Base-by-base conservation (phyloP, 2,329 filamentous ascomycete genomes). In the Ophiocordyceps australis region DNA sequence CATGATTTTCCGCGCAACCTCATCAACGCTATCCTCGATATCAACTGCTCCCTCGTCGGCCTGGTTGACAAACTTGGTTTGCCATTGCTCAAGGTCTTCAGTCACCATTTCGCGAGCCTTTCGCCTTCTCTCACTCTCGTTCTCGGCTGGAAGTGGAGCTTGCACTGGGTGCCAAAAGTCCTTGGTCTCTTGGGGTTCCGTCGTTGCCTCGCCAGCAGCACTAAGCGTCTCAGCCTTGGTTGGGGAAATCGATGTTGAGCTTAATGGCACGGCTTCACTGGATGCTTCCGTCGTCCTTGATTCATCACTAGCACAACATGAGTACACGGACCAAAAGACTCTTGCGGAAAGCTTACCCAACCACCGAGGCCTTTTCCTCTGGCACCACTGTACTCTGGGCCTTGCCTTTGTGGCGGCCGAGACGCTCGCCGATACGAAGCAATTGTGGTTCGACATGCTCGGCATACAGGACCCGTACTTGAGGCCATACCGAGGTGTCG, bases 381-480 rank as follows among this genome's bases (percentile, higher is more conserved):
- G n/a, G 31, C 17, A 34, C 55, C 49, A 15, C 38, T 31, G 23
- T 40, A 20, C 31, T 38, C 34, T 45, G 50, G 5, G 40, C 38
- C 31, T 48, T 48, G 25, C 50, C 52, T 23, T 54, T 73, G 49
- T 83, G 80, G 24, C 77, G 63, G 21, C 83, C 85, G 9, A 98
- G 65, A 23, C 85, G 74, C 54, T 94, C 78, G 9, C 81, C 80
- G 40, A 98, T 95, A 40, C 83, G 81, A 29, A 86, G 68, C 10
- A 98, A 63, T 50, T 98, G 91, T 10, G 91, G 91, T 53, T 95
- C 85, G 4, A 98, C 85, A 39, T 92, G 93, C 42, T 93, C 74
- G 9, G 74, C 68, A 42, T 95, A 95, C 5, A 94, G 55, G 10
- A 78, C 63, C 15, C 77, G 71, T 9, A 94, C 34, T 35, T 77